Percentiles rank a stretch among this genome's conserved stretches.
Conservation (phyloP, 73 alveolate species). For the Paraurostyla sp. region DNA sequence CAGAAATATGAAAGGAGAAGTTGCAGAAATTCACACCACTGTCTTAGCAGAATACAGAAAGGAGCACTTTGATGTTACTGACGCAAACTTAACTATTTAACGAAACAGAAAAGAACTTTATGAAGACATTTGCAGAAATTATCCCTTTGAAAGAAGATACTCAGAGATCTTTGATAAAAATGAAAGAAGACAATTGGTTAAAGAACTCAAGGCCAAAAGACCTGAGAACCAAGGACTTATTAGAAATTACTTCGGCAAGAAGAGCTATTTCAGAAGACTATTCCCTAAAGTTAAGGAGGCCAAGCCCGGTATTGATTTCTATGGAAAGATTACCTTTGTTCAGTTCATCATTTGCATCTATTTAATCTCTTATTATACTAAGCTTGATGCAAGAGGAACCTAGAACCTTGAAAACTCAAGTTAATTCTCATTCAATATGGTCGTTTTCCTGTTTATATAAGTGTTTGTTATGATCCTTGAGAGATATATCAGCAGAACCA, state of each 20-base stretch:
- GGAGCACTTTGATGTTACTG: background rate
- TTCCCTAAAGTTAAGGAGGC: conserved; percentile 58
- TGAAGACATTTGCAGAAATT: background rate
- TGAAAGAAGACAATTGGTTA: background rate
- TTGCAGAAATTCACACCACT: no score
- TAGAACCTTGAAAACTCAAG: conserved; percentile 41
- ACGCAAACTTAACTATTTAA: background rate
- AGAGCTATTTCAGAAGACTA: conserved; percentile 37
- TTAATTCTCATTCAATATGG: conserved; percentile 49
- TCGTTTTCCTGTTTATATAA: conserved; percentile 20
- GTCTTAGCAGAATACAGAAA: background rate
- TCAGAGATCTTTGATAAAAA: background rate
- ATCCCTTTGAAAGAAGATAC: background rate
- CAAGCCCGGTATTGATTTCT: conserved; percentile 63
- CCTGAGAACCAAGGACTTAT: conserved; percentile 12
- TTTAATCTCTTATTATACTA: conserved; percentile 58
- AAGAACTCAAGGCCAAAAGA: conserved; percentile 11
- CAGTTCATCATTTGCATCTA: conserved; percentile 62
- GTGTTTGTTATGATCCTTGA: conserved; percentile 49
- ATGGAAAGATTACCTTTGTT: conserved; percentile 39
- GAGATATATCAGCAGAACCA: conserved; percentile 56
- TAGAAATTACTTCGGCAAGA: conserved; percentile 31
- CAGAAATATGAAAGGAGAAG: background rate
- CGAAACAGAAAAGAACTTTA: background rate
- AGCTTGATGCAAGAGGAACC: conserved; percentile 57